Evolutionary conservation across 352 stramenopile genomes (phyloP).

Genomic region (Nothophytophthora sp.): DNA sequence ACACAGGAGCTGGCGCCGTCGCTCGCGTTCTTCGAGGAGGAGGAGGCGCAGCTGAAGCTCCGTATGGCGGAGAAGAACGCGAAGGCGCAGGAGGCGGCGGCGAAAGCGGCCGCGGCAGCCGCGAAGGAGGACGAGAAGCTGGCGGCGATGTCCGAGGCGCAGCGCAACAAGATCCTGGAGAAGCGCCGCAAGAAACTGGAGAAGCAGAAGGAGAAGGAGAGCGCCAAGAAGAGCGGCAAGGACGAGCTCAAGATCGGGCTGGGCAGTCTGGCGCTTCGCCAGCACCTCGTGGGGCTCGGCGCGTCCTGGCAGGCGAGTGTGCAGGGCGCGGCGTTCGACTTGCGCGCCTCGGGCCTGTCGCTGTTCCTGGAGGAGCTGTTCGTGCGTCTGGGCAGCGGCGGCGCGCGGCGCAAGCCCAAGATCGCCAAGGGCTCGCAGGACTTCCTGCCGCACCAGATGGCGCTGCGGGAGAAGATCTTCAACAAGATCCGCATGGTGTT

Average conservation of each 20-base stretch:
- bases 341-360: conserved; percentile 43
- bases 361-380: conserved; percentile 69
- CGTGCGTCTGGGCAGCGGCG: conserved; percentile 62
- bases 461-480: conserved; percentile 96
- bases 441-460: conserved; percentile 97
- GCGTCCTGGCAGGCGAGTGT: conserved; percentile 32
- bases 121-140: conserved; percentile 88
- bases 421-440: conserved; percentile 94
- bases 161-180: conserved; percentile 76
- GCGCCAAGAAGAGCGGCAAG: conserved; percentile 62
- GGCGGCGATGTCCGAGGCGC: conserved; percentile 70
- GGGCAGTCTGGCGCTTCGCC: conserved; percentile 63
- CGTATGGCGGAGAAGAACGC: conserved; percentile 56
- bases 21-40: conserved; percentile 57
- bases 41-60: conserved; percentile 61
- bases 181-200: conserved; percentile 85
- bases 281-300: conserved; percentile 35
- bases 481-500: conserved; percentile 98
- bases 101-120: conserved; percentile 67
- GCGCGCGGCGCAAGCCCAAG: conserved; percentile 82
- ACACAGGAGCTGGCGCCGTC: conserved; percentile 48
- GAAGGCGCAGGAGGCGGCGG: conserved; percentile 64
- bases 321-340: conserved; percentile 54
- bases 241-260: conserved; percentile 70
- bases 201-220: conserved; percentile 84